Conservation (phyloP, 352 stramenopile genomes). For the Phytopythium ostracodes region DNA sequence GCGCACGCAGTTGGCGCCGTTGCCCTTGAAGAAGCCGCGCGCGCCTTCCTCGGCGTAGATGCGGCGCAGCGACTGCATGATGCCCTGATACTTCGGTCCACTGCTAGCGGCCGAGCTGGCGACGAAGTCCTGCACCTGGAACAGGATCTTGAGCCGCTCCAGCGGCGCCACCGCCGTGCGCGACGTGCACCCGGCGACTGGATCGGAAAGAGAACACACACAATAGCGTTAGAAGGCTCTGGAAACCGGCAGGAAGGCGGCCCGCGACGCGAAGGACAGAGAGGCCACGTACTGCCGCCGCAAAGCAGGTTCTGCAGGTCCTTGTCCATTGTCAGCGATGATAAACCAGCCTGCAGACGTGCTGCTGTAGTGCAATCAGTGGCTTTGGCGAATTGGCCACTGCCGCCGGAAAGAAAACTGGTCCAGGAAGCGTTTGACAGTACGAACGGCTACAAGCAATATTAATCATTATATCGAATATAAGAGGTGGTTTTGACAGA, state of each 20-base stretch:
- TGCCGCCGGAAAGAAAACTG: not conserved
- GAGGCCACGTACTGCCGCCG: conserved; percentile 49
- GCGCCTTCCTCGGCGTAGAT: conserved; percentile 62
- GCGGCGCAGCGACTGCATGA: conserved; percentile 51
- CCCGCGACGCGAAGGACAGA: too few relatives aligned
- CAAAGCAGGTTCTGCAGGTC: conserved; percentile 65
- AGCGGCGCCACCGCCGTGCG: conserved; percentile 67
- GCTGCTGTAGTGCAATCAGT: not conserved
- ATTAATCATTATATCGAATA: not conserved
- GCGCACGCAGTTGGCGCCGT: conserved; percentile 76
- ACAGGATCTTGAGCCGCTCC: conserved; percentile 78
- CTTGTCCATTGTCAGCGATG: conserved; percentile 17
- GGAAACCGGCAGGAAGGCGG: too few relatives aligned
- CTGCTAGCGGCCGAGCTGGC: not conserved
- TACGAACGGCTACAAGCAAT: not conserved
- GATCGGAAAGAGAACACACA: not conserved
- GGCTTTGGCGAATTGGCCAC: not conserved
- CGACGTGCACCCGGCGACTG: conserved; percentile 67
- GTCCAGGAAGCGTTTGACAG: not conserved
- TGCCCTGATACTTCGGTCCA: conserved; percentile 46
- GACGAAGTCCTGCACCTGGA: conserved; percentile 73
- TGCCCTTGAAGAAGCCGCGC: conserved; percentile 69
- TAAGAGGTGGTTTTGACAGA: not conserved
- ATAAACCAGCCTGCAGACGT: too few relatives aligned
- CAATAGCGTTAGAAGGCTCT: too few relatives aligned